Percentiles rank a stretch among this genome's conserved stretches.
Conservation (phyloP, 2,329 filamentous ascomycete species). For the Stachybotrys chlorohalonatus region DNA sequence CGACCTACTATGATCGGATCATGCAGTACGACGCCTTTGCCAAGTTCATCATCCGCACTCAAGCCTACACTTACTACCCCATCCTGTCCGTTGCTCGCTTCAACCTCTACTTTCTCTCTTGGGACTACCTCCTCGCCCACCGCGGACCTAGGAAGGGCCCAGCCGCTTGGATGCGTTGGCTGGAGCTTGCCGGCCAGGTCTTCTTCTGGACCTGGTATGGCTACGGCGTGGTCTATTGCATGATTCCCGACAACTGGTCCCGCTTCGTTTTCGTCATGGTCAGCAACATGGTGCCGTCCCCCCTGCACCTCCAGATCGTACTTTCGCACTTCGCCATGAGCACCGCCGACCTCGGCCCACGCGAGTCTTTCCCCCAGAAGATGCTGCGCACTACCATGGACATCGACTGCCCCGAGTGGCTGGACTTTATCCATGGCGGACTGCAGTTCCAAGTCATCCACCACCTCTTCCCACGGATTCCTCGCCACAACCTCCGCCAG, state of each 20-base stretch:
- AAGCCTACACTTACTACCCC: slow-evolving; percentile 77
- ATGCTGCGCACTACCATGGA: slow-evolving; percentile 94
- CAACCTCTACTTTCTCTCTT: slow-evolving; percentile 78
- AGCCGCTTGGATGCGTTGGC: slow-evolving; percentile 73
- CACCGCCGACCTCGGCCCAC: slow-evolving; percentile 72
- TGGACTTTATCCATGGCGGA: slow-evolving; percentile 83
- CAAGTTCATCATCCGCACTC: slow-evolving; percentile 60
- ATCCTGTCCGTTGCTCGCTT: slow-evolving; percentile 75
- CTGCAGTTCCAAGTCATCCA: slow-evolving; percentile 87
- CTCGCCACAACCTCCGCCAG: slow-evolving; percentile 71
- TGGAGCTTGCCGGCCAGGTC: slow-evolving; percentile 67
- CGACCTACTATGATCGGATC: slow-evolving; percentile 73
- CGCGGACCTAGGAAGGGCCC: slow-evolving; percentile 65
- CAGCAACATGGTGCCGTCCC: slow-evolving; percentile 72
- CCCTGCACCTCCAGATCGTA: slow-evolving; percentile 83
- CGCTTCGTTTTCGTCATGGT: slow-evolving; percentile 69
- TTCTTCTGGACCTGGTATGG: slow-evolving; percentile 87
- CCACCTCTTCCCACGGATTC: slow-evolving; percentile 75
- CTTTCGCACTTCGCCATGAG: slow-evolving; percentile 92
- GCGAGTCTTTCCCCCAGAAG: slow-evolving; percentile 81
- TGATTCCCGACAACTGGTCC: slow-evolving; percentile 58
- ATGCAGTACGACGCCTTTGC: slow-evolving; percentile 73
- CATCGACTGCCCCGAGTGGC: slow-evolving; percentile 77
- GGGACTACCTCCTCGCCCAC: slow-evolving; percentile 63
- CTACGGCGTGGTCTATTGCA: slow-evolving; percentile 68